A percentile compares a stretch with the other conserved stretches of the same genome.
These are phyloP conservation scores for Boletus reticulatus DNA, from an alignment of 768 basidiomycete species.

Conservation along the genomic window DNA sequence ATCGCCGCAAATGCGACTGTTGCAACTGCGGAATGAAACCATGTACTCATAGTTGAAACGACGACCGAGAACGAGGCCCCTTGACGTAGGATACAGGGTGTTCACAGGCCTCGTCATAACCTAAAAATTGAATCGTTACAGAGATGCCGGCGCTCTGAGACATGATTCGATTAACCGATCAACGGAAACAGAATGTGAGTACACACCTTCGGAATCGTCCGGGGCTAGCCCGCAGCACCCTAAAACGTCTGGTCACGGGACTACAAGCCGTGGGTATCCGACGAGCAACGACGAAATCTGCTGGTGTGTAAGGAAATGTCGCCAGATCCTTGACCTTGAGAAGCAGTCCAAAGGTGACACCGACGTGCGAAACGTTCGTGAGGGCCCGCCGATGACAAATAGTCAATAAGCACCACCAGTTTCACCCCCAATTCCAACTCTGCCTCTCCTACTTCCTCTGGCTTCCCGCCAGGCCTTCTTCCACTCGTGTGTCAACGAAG, in stretches of 20 bases:
- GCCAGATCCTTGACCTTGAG: not conserved
- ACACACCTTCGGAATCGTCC: not conserved
- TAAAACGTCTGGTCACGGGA: not conserved
- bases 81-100: no score
- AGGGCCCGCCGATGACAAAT: not conserved
- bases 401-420: conserved; percentile 9
- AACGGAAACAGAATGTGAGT: not conserved
- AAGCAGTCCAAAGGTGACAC: not conserved
- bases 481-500: conserved; percentile 71
- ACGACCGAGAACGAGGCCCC: no score
- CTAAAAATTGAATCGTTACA: no score
- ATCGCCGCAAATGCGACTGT: no score
- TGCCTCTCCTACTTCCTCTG: conserved; percentile 57
- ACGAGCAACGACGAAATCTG: not conserved
- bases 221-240: not conserved
- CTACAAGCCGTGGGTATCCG: not conserved
- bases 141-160: not conserved
- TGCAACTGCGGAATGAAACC: no score
- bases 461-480: conserved; percentile 77
- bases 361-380: not conserved
- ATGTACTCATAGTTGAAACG: no score
- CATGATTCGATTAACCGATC: no score
- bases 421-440: conserved; percentile 42
- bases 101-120: no score
- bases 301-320: not conserved